Percentiles rank a stretch among this genome's conserved stretches.
These are phyloP conservation scores for Diaporthe ampelina DNA, from an alignment of 2,329 filamentous ascomycete species.

Conservation along the genomic window DNA sequence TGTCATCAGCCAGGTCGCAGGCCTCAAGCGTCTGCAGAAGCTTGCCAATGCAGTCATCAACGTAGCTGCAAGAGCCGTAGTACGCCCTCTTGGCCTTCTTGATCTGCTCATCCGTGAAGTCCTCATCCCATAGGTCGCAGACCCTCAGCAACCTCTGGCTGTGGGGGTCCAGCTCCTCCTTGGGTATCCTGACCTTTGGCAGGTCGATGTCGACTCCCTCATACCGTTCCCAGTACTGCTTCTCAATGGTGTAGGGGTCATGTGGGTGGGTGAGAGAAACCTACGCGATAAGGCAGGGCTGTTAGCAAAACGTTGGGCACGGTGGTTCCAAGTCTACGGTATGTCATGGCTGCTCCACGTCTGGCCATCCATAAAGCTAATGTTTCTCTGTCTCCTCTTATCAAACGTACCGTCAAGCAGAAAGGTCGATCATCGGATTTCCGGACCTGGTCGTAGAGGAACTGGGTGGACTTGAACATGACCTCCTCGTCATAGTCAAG, in stretches of 20 bases:
- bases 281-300: conserved; percentile 44
- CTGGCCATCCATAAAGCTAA: background rate
- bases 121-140: conserved; percentile 86
- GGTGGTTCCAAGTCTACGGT: background rate
- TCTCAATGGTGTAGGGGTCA: conserved; percentile 93
- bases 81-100: conserved; percentile 89
- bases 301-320: conserved; percentile 40
- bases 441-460: conserved; percentile 91
- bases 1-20: conserved; percentile 85
- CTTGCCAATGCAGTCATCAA: conserved; percentile 91
- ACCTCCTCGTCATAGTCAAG: conserved; percentile 97
- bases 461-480: conserved; percentile 91
- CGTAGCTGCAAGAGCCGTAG: conserved; percentile 93
- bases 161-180: conserved; percentile 87
- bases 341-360: background rate
- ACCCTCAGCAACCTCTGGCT: conserved; percentile 89
- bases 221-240: conserved; percentile 94
- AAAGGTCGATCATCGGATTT: conserved; percentile 83
- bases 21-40: conserved; percentile 83
- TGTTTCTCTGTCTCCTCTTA: background rate
- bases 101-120: conserved; percentile 88
- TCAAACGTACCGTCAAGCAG: conserved; percentile 76
- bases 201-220: conserved; percentile 89
- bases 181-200: conserved; percentile 82
- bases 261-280: conserved; percentile 95